Base-by-base conservation (phyloP, 1,284 basidiomycete species). In the Thelephora terrestris region DNA sequence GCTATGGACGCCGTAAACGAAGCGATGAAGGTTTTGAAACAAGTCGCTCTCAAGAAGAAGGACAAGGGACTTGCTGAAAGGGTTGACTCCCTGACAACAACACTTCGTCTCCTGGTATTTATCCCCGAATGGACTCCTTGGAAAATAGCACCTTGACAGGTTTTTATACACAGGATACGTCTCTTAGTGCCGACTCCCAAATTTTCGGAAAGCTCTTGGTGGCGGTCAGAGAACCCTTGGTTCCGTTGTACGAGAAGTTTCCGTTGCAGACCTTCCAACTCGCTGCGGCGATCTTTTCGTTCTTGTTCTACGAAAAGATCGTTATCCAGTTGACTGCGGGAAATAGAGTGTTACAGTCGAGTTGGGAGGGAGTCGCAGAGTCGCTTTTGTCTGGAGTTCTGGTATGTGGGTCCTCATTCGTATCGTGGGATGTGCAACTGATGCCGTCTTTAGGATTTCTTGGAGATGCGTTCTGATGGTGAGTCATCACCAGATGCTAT, bases 331-430 rank as follows among this genome's bases (percentile, higher is more conserved):
- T 57, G 49, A 55, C 50, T 18, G 36, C 50, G 5, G 57, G 54
- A 4, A 53, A 52, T 7, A 56, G 55, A 42, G 21, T 27, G 12
- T 44, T 48, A 2, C 39, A 42, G 39, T 42, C 39, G 21, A 42
- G 39, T 20, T 66, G 64, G 66, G 63, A 67, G 32, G 38, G 46
- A 0, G 53, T 65, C 12, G 49, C 64, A 34, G 50, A 59, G 38
- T 51, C 58, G 14, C 34, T 66, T 5, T 52, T 68, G 2, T 60
- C 62, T 1, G 66, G 66, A 9, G 54, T 68, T 21, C 52, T 66
- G 56, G 66, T 66, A 23, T 39, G 62, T 56, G n/a, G 16, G 16
- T 21, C 21, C 10, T 42, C 16, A 12, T 18, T 25, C 5, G 2
- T 14, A 25, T 42, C 17, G 9, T 32, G 12, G 29, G 12, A 12